Conservation (phyloP, 495 filamentous ascomycete species). For the Penicillium flavigenum region DNA sequence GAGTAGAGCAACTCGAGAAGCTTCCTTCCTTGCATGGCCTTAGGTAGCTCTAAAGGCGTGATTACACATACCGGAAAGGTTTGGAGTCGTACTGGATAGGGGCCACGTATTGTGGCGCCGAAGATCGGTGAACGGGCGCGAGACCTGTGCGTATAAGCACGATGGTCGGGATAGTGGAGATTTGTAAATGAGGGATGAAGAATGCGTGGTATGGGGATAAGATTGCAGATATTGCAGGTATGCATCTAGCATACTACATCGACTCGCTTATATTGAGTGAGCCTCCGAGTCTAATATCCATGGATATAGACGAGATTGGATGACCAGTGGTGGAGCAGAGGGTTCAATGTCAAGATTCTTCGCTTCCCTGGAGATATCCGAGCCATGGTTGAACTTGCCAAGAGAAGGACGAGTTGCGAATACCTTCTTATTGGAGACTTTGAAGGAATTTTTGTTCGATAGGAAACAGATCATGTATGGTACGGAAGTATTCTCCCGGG, state of each 20-base stretch:
- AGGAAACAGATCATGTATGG: slow-evolving; percentile 6
- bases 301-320: not conserved
- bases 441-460: not conserved
- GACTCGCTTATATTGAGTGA: not conserved
- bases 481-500: slow-evolving; percentile 7
- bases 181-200: not conserved
- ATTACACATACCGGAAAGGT: not conserved
- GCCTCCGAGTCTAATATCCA: not conserved
- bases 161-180: not conserved
- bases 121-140: not conserved
- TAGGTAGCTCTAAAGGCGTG: not conserved
- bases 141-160: not conserved
- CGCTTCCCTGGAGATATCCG: not conserved
- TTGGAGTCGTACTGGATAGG: not conserved
- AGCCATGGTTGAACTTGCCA: not conserved
- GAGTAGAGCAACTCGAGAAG: not conserved
- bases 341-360: not conserved
- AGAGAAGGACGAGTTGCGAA: too few species aligned
- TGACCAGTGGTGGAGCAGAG: not conserved
- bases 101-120: not conserved
- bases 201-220: not conserved
- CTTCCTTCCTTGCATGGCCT: slow-evolving; percentile 9
- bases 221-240: not conserved
- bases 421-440: not conserved
- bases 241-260: not conserved